Evolutionary conservation across 345 rosid species (phyloP).

Genomic region (Cochlearia excelsa): DNA sequence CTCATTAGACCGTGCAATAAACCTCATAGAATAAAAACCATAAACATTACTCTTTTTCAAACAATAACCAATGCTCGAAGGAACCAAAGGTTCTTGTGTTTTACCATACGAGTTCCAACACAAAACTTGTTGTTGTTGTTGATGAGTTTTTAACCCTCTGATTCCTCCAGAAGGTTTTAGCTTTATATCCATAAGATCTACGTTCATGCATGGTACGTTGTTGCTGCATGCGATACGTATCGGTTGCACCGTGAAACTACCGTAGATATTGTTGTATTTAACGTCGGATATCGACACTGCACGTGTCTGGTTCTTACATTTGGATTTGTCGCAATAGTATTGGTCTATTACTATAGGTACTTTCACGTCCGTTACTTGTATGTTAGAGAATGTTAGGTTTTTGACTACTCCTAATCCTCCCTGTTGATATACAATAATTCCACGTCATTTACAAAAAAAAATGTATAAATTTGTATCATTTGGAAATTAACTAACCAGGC

Average conservation of each 20-base stretch:
- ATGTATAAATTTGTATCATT: background rate
- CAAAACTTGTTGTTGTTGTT: slow-evolving; percentile 41
- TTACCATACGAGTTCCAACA: slow-evolving; percentile 91
- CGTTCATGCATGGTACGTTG: slow-evolving; percentile 63
- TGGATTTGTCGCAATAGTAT: slow-evolving; percentile 74
- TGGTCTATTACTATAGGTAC: slow-evolving; percentile 80
- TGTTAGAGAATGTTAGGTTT: slow-evolving; percentile 69
- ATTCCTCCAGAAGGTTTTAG: slow-evolving; percentile 46
- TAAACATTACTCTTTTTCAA: slow-evolving; percentile 41
- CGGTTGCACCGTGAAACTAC: slow-evolving; percentile 65
- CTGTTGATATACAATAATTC: slow-evolving; percentile 30
- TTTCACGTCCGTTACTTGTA: slow-evolving; percentile 64
- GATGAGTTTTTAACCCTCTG: slow-evolving; percentile 40
- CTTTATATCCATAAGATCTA: slow-evolving; percentile 59
- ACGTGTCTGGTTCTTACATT: slow-evolving; percentile 69
- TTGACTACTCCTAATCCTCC: slow-evolving; percentile 77
- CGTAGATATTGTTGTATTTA: slow-evolving; percentile 55
- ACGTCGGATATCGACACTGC: slow-evolving; percentile 72
- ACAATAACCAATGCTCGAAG: slow-evolving; percentile 81
- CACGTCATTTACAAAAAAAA: slow-evolving; percentile 1
- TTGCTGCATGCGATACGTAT: slow-evolving; percentile 73
- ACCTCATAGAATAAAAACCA: slow-evolving; percentile 39
- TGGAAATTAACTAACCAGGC: background rate
- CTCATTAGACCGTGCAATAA: slow-evolving; percentile 49
- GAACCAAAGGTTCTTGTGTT: slow-evolving; percentile 62